Conservation (phyloP, 2,329 filamentous ascomycete genomes). For the Phialemoniopsis sp. region DNA sequence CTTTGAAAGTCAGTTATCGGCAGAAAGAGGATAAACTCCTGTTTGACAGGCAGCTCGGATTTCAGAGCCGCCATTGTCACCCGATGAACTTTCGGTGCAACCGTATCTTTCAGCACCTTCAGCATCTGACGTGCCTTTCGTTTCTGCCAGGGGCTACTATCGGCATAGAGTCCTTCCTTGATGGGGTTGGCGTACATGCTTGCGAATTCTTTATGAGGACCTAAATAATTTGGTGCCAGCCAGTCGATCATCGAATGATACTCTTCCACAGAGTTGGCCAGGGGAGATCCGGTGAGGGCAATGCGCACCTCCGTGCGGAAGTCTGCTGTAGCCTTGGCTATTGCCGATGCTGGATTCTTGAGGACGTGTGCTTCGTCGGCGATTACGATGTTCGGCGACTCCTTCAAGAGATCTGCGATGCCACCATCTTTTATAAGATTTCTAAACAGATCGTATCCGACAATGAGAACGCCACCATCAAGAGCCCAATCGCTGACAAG, state of each 20-base stretch:
- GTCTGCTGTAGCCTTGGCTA: conserved; percentile 47
- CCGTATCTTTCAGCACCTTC: conserved; percentile 63
- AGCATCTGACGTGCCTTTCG: conserved; percentile 62
- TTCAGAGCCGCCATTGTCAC: conserved; percentile 63
- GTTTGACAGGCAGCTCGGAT: conserved; percentile 67
- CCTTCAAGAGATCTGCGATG: conserved; percentile 44
- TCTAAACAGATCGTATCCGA: conserved; percentile 70
- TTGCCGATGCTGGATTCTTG: conserved; percentile 58
- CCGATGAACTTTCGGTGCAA: conserved; percentile 75
- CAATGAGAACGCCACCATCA: conserved; percentile 64
- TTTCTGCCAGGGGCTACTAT: conserved; percentile 54
- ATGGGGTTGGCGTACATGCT: conserved; percentile 71
- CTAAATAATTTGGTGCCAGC: conserved; percentile 77
- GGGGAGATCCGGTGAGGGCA: conserved; percentile 80
- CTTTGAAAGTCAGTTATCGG: conserved; percentile 64
- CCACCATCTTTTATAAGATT: conserved; percentile 20
- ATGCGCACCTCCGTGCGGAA: conserved; percentile 70
- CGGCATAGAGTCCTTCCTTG: conserved; percentile 61
- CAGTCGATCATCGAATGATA: conserved; percentile 87
- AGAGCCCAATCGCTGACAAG: conserved; percentile 55
- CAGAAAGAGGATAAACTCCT: conserved; percentile 76
- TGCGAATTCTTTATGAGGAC: conserved; percentile 63
- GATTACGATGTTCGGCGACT: conserved; percentile 67
- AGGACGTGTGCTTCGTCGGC: conserved; percentile 82
- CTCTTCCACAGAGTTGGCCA: conserved; percentile 79